Base-by-base conservation (phyloP, 768 basidiomycete species). In the Kwoniella europaea region DNA sequence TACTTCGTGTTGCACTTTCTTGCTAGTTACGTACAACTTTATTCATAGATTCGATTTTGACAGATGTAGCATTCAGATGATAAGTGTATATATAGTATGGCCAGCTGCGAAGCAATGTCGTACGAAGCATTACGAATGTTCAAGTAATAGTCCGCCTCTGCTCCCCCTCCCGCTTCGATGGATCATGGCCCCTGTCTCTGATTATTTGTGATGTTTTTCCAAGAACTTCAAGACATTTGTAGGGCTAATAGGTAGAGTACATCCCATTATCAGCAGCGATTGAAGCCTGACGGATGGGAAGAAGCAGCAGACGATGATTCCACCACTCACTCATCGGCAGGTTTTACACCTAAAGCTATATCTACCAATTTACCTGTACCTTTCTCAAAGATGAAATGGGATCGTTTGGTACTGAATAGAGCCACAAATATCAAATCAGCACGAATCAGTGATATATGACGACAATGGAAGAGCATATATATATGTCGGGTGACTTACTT, bases 321-420 rank as follows among this genome's bases (percentile, higher is more conserved):
- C 75, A 84, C 7, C 35, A 35, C 35, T 35, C 35, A 35, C 83
- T 84, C 96, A 67, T 95, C 92, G 0, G 82, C 90, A 1, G 94
- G 92, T 79, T 93, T 91, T 60, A 96, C 94, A 0, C 93, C 92
- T 16, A 92, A 85, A 79, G 89, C 90, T 85, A 89, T 92, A 16
- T 95, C 91, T 3, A 96, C 84, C 54, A 98, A 86, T 82, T 92
- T 92, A 1, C 94, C 95, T 1, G 76, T 76, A 6, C 93, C 94
- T 82, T 92, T 91, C 75, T 89, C 92, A 76, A 98, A 96, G 75
- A 98, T 88, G 83, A 96, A 97, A 83, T 96, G 94, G 74, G 92
- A 94, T 15, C 95, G 89, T 85, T 92, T 92, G 63, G 92, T 93
- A 85, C 89, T 92, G 44, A 4, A 35, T 7, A 35, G 35, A 35